Evolutionary conservation across 2,329 filamentous ascomycete species (phyloP).

Genomic region (Claviceps pazoutovae): DNA sequence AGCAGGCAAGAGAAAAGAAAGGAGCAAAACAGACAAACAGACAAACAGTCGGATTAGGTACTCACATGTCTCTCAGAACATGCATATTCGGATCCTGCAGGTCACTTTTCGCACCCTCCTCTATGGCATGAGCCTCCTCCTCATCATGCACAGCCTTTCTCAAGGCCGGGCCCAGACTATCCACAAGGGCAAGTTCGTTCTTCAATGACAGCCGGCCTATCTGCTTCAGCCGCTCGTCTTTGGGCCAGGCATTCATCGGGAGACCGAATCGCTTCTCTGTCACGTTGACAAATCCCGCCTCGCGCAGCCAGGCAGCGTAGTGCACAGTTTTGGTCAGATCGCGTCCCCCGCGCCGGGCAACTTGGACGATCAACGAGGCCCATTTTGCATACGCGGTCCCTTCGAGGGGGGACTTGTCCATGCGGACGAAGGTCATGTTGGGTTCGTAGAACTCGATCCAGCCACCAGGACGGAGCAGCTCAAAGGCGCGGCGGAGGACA

Average conservation of each 20-base stretch:
- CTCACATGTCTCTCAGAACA: background rate
- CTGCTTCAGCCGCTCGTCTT: conserved; percentile 16
- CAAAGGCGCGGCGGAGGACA: conserved; percentile 31
- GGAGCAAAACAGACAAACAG: too few relatives aligned
- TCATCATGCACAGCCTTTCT: background rate
- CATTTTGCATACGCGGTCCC: conserved; percentile 9
- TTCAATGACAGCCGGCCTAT: background rate
- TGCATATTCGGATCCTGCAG: background rate
- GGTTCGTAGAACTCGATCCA: conserved; percentile 25
- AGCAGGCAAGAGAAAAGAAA: background rate
- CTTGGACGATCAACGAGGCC: background rate
- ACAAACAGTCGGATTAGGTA: too few relatives aligned
- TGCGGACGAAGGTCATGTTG: conserved; percentile 10
- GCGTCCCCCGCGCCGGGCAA: conserved; percentile 7
- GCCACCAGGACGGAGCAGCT: conserved; percentile 27
- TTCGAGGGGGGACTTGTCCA: background rate
- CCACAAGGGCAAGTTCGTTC: background rate
- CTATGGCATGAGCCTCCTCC: background rate
- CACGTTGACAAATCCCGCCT: conserved; percentile 22
- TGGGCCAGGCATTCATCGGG: conserved; percentile 21
- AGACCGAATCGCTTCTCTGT: conserved; percentile 10
- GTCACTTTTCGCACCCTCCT: background rate
- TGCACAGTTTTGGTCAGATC: conserved; percentile 10
- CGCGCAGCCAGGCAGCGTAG: conserved; percentile 15
- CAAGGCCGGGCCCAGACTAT: background rate